Conservation (phyloP, 371 early-diverging fungal genomes). For the Mortierella sp. region DNA sequence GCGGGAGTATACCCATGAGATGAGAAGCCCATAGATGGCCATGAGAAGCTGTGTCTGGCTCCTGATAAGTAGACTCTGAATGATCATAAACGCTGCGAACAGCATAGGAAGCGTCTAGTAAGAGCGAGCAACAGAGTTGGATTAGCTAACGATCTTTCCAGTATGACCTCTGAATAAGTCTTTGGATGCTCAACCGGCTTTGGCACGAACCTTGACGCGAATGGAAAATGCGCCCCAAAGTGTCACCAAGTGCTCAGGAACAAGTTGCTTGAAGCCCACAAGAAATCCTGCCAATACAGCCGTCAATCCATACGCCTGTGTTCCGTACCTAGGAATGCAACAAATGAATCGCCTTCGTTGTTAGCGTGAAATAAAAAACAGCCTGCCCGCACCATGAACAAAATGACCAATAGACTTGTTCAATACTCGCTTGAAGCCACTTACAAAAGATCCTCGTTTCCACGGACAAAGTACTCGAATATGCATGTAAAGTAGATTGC, state of each 20-base stretch:
- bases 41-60: slow-evolving; percentile 60
- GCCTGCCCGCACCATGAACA: not conserved
- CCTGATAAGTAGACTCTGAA: slow-evolving; percentile 60
- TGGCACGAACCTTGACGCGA: slow-evolving; percentile 48
- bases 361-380: not conserved
- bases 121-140: slow-evolving; percentile 52
- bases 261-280: slow-evolving; percentile 84
- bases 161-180: not conserved
- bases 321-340: slow-evolving; percentile 51
- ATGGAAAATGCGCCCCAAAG: slow-evolving; percentile 70
- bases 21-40: slow-evolving; percentile 75
- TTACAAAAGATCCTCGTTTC: slow-evolving; percentile 65
- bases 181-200: not conserved
- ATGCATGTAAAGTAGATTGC: slow-evolving; percentile 69
- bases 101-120: slow-evolving; percentile 60
- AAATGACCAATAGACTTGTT: not conserved
- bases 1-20: slow-evolving; percentile 85
- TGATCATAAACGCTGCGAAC: slow-evolving; percentile 57
- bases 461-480: slow-evolving; percentile 69
- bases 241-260: slow-evolving; percentile 73
- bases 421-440: not conserved
- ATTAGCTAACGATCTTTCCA: not conserved
- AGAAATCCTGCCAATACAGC: slow-evolving; percentile 77
- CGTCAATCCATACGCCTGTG: slow-evolving; percentile 76
- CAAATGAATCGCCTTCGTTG: not conserved